Evolutionary conservation across 768 basidiomycete genomes (phyloP).

Genomic region (Hygrocybe coccinea): DNA sequence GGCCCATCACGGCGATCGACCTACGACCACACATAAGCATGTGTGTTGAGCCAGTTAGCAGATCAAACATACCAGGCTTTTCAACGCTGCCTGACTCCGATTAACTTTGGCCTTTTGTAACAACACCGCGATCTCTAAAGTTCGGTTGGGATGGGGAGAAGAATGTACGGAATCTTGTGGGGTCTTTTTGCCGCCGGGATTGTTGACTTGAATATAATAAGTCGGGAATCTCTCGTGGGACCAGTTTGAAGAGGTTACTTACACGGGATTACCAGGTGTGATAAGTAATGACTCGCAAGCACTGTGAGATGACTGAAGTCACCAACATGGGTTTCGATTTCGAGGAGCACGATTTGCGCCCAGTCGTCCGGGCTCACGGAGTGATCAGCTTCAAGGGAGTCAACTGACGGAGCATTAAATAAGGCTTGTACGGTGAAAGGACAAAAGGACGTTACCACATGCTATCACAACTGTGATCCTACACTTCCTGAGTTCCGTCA

Average conservation of each 20-base stretch:
- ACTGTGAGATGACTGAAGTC: background rate
- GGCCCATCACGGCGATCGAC: background rate
- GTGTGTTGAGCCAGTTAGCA: background rate
- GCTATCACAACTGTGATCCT: too few species aligned
- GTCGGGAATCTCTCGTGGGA: background rate
- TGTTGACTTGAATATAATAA: background rate
- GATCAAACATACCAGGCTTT: constrained; percentile 1
- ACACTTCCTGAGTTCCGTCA: too few species aligned
- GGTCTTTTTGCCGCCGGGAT: constrained; percentile 1
- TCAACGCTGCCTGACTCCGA: background rate
- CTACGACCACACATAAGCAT: background rate
- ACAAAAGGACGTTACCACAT: too few species aligned
- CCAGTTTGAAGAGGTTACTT: background rate
- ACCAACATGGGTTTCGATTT: background rate
- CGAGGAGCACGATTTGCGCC: background rate
- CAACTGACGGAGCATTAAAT: too few species aligned
- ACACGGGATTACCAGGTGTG: constrained; percentile 1
- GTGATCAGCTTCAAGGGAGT: too few species aligned
- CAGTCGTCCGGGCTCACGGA: too few species aligned
- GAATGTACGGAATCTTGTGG: constrained; percentile 3
- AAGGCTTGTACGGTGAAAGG: too few species aligned
- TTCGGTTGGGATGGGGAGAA: background rate
- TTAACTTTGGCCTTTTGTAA: background rate
- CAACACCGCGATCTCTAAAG: background rate
- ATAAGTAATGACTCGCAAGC: background rate